Percentiles rank a stretch among this genome's conserved stretches.
Conservation (phyloP, 1,139 yeast species). For the Sugiyamaella japonica region DNA sequence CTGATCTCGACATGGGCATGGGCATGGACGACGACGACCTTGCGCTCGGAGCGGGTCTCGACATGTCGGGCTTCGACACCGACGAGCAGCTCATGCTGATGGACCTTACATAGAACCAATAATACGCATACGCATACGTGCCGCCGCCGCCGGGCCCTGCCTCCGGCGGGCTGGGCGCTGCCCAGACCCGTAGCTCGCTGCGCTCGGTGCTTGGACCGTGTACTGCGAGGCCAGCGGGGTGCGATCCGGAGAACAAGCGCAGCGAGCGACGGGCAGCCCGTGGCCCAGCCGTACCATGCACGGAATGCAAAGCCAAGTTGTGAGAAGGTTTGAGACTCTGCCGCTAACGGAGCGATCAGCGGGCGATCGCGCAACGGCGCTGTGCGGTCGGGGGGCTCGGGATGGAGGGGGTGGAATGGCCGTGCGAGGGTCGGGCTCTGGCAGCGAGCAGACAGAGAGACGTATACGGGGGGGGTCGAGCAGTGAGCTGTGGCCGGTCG, state of each 20-base stretch:
- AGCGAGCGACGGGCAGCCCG: not conserved
- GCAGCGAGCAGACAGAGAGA: too few species aligned
- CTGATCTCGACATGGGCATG: constrained; percentile 13
- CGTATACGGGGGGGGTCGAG: too few species aligned
- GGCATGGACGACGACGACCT: constrained; percentile 16
- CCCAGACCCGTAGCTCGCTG: constrained; percentile 4
- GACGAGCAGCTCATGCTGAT: constrained; percentile 22
- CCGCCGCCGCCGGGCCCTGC: too few species aligned
- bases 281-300: not conserved
- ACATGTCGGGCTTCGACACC: constrained; percentile 18
- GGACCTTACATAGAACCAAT: constrained; percentile 16
- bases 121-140: not conserved
- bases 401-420: not conserved
- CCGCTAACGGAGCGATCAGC: not conserved
- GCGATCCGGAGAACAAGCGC: not conserved
- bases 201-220: not conserved
- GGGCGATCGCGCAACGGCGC: not conserved
- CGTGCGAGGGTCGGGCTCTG: too few species aligned
- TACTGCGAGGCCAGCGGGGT: not conserved
- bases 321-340: not conserved
- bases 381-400: not conserved
- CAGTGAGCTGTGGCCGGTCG: too few species aligned
- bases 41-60: constrained; percentile 12
- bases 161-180: constrained; percentile 16
- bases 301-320: not conserved